phyloP scores from a whole-genome alignment of 2,329 filamentous ascomycete genomes.

The Fusarium fracticaudum region DNA sequence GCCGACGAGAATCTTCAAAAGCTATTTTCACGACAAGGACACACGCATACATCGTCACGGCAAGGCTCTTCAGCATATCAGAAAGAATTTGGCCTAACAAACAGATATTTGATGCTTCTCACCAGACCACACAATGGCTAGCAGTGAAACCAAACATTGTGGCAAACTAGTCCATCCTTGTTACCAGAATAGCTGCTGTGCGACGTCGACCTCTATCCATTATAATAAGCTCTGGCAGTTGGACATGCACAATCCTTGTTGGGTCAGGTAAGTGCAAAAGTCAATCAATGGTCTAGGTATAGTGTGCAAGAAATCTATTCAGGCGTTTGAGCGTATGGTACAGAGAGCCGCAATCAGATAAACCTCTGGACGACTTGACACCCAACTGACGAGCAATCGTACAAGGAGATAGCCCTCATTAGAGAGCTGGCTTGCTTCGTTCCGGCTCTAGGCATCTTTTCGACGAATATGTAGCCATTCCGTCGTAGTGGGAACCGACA shows the following conservation, averaged over 20 bases:
- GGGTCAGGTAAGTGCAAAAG: neutral
- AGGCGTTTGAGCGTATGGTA: slow-evolving; percentile 47
- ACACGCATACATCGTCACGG: neutral
- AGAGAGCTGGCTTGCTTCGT: slow-evolving; percentile 31
- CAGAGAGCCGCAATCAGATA: slow-evolving; percentile 39
- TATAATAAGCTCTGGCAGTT: neutral
- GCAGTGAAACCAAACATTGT: neutral
- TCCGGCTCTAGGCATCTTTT: slow-evolving; percentile 39
- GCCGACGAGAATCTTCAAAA: neutral
- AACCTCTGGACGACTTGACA: slow-evolving; percentile 28
- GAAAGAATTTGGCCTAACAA: neutral
- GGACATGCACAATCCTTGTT: neutral
- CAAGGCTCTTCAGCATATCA: neutral
- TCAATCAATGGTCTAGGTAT: slow-evolving; percentile 15
- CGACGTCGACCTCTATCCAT: neutral
- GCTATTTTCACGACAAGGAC: neutral
- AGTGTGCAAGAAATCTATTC: slow-evolving; percentile 44
- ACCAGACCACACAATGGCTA: neutral
- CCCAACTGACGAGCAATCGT: slow-evolving; percentile 40
- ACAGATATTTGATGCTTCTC: neutral
- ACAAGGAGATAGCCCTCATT: slow-evolving; percentile 31
- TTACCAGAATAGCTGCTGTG: neutral
- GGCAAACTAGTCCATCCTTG: neutral
- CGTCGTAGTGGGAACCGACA: slow-evolving; percentile 34
- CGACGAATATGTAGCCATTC: slow-evolving; percentile 38